Evolutionary conservation across 176 grass and related monocot genomes (phyloP).

Genomic region (Urochloa ruziziensis): DNA sequence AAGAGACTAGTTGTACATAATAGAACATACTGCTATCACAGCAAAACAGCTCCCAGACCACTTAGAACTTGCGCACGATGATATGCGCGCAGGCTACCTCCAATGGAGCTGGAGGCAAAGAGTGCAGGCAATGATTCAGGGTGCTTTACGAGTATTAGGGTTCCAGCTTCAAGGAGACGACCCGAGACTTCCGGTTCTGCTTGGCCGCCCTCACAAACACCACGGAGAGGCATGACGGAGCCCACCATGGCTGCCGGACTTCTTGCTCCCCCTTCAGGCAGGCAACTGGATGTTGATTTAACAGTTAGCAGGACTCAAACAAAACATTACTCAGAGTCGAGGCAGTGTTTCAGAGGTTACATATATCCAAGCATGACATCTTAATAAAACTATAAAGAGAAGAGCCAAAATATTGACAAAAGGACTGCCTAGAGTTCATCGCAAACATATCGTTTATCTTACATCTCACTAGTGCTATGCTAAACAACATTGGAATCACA

Average conservation of each 20-base stretch:
- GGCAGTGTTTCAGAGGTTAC: background rate
- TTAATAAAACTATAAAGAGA: background rate
- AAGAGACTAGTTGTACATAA: slow-evolving; percentile 30
- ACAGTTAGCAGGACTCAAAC: slow-evolving; percentile 15
- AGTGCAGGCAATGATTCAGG: background rate
- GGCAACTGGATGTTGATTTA: slow-evolving; percentile 58
- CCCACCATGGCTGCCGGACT: slow-evolving; percentile 97
- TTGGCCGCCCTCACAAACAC: slow-evolving; percentile 87
- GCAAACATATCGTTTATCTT: background rate
- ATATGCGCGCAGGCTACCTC: background rate
- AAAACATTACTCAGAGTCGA: background rate
- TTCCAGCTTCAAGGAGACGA: slow-evolving; percentile 95
- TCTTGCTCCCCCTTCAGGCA: slow-evolving; percentile 98
- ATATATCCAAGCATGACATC: background rate
- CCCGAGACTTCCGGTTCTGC: slow-evolving; percentile 74
- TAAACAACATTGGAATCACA: background rate
- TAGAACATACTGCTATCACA: slow-evolving; percentile 20
- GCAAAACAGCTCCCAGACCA: slow-evolving; percentile 37
- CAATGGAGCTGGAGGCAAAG: background rate
- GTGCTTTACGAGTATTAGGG: slow-evolving; percentile 29
- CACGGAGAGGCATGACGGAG: slow-evolving; percentile 64
- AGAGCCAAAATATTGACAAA: background rate
- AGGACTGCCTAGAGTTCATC: background rate
- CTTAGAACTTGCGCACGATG: background rate
- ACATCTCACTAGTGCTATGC: background rate